Percentiles rank a stretch among this genome's conserved stretches.
Conservation (phyloP, 441 rosid species). For the Aquilaria agallochum region DNA sequence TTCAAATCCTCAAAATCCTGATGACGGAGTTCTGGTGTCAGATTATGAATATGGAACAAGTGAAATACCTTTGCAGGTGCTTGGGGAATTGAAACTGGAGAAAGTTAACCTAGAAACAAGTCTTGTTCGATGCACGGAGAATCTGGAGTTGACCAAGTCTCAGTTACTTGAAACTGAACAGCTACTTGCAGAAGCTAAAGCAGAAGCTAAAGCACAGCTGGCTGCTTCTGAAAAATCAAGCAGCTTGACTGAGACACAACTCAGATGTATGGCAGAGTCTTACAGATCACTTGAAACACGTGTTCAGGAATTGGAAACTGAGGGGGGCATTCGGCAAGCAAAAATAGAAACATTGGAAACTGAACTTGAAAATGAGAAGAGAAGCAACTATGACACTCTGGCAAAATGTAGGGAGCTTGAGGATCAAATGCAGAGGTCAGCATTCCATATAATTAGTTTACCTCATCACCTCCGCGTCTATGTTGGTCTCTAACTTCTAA, state of each 20-base stretch:
- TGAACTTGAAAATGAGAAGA: constrained; percentile 34
- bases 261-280: constrained; percentile 56
- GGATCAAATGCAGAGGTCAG: constrained; percentile 42
- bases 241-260: constrained; percentile 50
- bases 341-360: constrained; percentile 30
- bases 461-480: too few species aligned
- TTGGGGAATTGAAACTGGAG: constrained; percentile 34
- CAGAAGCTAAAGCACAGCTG: constrained; percentile 29
- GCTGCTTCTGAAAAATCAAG: constrained; percentile 27
- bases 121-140: constrained; percentile 26
- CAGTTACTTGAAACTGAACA: constrained; percentile 37
- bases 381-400: constrained; percentile 33
- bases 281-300: constrained; percentile 41
- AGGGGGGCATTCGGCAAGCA: constrained; percentile 33
- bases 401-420: constrained; percentile 41
- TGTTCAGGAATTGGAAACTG: constrained; percentile 32
- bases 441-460: too few species aligned
- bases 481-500: too few species aligned
- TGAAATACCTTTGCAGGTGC: constrained; percentile 21
- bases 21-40: constrained; percentile 16
- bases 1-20: constrained; percentile 25
- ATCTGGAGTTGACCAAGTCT: constrained; percentile 28
- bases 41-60: constrained; percentile 19
- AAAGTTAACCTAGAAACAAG: constrained; percentile 30
- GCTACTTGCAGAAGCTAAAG: constrained; percentile 29